These are phyloP conservation scores for Cyamopsis tetragonoloba DNA, from an alignment of 306 rosid species.

Conservation along the genomic window DNA sequence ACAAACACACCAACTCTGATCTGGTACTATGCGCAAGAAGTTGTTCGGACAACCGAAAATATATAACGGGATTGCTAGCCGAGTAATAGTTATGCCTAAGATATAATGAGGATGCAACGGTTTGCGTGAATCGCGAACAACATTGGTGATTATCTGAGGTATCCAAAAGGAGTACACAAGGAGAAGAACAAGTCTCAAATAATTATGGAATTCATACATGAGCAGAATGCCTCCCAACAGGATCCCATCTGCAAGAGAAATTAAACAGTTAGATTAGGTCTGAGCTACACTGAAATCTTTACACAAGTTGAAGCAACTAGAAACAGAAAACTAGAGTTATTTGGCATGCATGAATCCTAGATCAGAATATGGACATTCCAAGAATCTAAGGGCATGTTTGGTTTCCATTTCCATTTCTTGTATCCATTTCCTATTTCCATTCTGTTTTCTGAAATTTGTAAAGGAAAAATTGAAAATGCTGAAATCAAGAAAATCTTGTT, in stretches of 20 bases:
- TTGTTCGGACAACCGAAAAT: slow-evolving; percentile 90
- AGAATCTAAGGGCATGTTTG: no score
- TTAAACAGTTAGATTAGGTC: slow-evolving; percentile 1
- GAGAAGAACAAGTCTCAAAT: slow-evolving; percentile 72
- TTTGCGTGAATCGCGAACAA: slow-evolving; percentile 86
- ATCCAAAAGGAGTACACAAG: slow-evolving; percentile 91
- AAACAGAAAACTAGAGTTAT: neutral
- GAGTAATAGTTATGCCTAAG: slow-evolving; percentile 79
- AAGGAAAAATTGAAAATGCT: no score
- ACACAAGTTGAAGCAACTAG: neutral
- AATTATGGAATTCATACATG: slow-evolving; percentile 93
- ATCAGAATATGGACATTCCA: neutral
- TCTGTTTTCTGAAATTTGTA: no score
- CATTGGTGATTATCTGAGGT: slow-evolving; percentile 90
- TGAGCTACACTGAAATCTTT: slow-evolving; percentile 2
- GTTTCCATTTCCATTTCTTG: no score
- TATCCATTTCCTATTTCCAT: no score
- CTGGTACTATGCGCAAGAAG: slow-evolving; percentile 88
- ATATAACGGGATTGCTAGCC: slow-evolving; percentile 84
- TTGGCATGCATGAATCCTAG: neutral
- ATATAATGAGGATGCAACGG: slow-evolving; percentile 95
- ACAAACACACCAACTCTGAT: slow-evolving; percentile 71
- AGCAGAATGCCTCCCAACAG: slow-evolving; percentile 94
- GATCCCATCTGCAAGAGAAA: slow-evolving; percentile 77
- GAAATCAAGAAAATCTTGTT: no score